Evolutionary conservation across 106 monocot species (phyloP).

Genomic region (Acorus calamus): DNA sequence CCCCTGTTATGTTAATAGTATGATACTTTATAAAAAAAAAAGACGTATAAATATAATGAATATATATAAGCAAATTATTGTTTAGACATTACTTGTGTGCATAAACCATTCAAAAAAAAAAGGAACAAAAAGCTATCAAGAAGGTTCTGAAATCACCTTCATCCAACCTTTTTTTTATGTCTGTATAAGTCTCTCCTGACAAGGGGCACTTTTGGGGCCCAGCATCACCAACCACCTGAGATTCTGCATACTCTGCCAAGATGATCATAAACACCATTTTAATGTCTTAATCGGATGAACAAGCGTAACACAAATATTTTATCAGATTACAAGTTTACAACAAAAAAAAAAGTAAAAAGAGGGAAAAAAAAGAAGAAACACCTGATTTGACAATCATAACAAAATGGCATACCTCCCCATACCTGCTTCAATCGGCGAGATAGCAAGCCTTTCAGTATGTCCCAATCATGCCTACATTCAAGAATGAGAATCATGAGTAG

Average conservation of each 20-base stretch:
- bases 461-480: slow-evolving; percentile 82
- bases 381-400: background rate
- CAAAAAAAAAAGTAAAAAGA: background rate
- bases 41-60: no score
- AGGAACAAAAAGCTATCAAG: background rate
- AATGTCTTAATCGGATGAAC: no score
- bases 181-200: slow-evolving; percentile 52
- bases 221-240: slow-evolving; percentile 14
- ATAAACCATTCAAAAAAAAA: background rate
- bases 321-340: no score
- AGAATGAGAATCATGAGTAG: slow-evolving; percentile 1
- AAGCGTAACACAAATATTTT: no score
- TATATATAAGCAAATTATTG: no score
- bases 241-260: slow-evolving; percentile 81
- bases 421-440: slow-evolving; percentile 91
- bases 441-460: slow-evolving; percentile 55
- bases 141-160: slow-evolving; percentile 48
- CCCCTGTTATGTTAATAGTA: no score
- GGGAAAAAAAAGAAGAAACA: background rate
- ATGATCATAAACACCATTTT: slow-evolving; percentile 32
- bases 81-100: no score
- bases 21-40: no score
- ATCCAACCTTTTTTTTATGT: slow-evolving; percentile 61
- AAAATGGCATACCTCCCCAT: slow-evolving; percentile 37
- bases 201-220: slow-evolving; percentile 42